Evolutionary conservation across 257 asterid species (phyloP).

Genomic region (Solanum chiquidenum): DNA sequence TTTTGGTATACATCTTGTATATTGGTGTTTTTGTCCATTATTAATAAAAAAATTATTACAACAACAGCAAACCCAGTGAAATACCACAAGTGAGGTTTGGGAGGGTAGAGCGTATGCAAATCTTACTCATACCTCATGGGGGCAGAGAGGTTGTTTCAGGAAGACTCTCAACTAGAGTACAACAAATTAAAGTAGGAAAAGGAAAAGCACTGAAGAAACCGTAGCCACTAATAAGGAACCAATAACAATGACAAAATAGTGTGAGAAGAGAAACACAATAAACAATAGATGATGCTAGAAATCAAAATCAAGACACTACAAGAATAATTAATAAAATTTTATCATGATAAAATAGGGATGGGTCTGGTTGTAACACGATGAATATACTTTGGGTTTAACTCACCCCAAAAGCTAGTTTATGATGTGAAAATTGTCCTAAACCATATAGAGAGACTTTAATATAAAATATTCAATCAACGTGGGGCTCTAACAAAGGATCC

Average conservation of each 20-base stretch:
- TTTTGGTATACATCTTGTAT: background rate
- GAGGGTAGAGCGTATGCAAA: background rate
- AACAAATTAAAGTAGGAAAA: background rate
- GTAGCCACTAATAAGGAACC: background rate
- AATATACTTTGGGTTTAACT: background rate
- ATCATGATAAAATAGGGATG: background rate
- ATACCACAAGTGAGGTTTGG: background rate
- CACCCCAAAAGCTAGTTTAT: background rate
- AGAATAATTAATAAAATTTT: background rate
- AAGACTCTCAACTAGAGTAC: background rate
- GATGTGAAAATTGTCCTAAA: background rate
- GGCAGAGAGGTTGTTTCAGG: background rate
- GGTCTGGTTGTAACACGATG: background rate
- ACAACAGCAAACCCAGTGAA: background rate
- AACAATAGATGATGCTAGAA: background rate
- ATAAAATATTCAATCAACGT: background rate
- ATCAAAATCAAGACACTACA: background rate
- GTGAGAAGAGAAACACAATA: background rate
- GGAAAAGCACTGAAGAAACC: background rate
- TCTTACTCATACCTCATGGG: background rate
- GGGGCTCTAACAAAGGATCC: background rate
- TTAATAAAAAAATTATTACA: background rate
- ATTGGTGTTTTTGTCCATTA: background rate
- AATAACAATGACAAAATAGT: background rate
- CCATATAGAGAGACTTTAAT: background rate